Conservation (phyloP, 768 basidiomycete genomes). For the Punctularia strigosozonata region DNA sequence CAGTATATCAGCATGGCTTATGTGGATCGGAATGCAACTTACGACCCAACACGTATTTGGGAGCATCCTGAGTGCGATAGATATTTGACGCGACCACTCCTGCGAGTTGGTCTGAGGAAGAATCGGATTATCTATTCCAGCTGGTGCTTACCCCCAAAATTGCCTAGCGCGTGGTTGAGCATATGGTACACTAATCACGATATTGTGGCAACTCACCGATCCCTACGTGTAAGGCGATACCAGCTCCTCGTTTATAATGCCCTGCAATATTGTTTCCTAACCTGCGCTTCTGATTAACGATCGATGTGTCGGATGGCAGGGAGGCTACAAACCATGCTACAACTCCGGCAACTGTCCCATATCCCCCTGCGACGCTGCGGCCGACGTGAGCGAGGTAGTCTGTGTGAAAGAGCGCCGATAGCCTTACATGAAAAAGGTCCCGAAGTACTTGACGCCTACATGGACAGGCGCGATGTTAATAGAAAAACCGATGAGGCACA, state of each 20-base stretch:
- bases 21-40: not conserved
- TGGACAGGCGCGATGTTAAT: slow-evolving; percentile 50
- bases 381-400: no score
- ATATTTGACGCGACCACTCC: slow-evolving; percentile 10
- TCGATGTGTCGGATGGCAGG: not conserved
- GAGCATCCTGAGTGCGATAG: slow-evolving; percentile 10
- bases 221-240: slow-evolving; percentile 10
- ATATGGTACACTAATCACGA: no score
- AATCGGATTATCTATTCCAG: no score
- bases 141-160: no score
- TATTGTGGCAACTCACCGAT: slow-evolving; percentile 13
- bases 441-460: slow-evolving; percentile 55
- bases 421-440: slow-evolving; percentile 62
- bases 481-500: slow-evolving; percentile 45
- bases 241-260: slow-evolving; percentile 11
- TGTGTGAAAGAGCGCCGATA: no score
- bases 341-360: slow-evolving; percentile 45
- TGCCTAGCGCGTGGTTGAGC: no score
- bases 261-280: slow-evolving; percentile 11
- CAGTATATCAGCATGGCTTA: not conserved
- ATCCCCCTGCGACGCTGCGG: slow-evolving; percentile 54
- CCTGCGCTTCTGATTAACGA: slow-evolving; percentile 1
- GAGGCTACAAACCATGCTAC: slow-evolving; percentile 40
- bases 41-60: slow-evolving; percentile 10
- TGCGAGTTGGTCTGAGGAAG: no score